A percentile compares a stretch with the other conserved stretches of the same genome.
These are phyloP conservation scores for Puccinia polysora DNA, from an alignment of 1,284 basidiomycete genomes.

Conservation along the genomic window DNA sequence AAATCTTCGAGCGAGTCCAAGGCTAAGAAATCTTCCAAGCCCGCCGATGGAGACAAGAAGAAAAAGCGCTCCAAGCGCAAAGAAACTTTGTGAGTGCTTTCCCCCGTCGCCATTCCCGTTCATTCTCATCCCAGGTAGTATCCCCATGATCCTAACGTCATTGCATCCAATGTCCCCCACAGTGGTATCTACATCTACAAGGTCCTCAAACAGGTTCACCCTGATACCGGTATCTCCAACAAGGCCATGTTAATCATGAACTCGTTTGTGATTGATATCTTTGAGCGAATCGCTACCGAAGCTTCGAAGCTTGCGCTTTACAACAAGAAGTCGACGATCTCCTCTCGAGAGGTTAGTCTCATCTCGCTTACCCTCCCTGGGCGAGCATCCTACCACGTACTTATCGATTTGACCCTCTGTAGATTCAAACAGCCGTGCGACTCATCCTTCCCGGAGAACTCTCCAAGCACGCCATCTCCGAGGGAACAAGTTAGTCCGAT, in stretches of 20 bases:
- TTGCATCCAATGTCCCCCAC: slow-evolving; percentile 43
- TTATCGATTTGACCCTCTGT: background rate
- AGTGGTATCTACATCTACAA: slow-evolving; percentile 53
- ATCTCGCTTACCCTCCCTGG: background rate
- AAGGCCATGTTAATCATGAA: slow-evolving; percentile 55
- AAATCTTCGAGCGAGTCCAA: slow-evolving; percentile 51
- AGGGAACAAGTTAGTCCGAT: slow-evolving; percentile 62
- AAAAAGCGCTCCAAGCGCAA: slow-evolving; percentile 60
- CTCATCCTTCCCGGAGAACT: slow-evolving; percentile 80
- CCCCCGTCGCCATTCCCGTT: background rate
- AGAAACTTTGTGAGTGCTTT: slow-evolving; percentile 55
- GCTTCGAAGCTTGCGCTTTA: slow-evolving; percentile 58
- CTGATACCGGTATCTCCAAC: slow-evolving; percentile 56
- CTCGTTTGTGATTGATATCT: slow-evolving; percentile 56
- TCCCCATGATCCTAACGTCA: slow-evolving; percentile 43
- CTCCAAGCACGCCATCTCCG: slow-evolving; percentile 76
- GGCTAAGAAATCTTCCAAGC: slow-evolving; percentile 62
- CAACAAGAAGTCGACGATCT: slow-evolving; percentile 79
- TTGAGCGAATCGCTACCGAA: slow-evolving; percentile 55
- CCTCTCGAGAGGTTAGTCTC: slow-evolving; percentile 50
- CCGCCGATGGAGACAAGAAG: slow-evolving; percentile 63
- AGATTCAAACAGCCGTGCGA: slow-evolving; percentile 61
- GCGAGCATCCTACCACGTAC: background rate
- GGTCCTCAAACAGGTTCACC: slow-evolving; percentile 62
- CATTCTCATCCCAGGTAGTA: slow-evolving; percentile 45